Conservation (phyloP, 345 rosid species). For the Odontarrhena argentea region DNA sequence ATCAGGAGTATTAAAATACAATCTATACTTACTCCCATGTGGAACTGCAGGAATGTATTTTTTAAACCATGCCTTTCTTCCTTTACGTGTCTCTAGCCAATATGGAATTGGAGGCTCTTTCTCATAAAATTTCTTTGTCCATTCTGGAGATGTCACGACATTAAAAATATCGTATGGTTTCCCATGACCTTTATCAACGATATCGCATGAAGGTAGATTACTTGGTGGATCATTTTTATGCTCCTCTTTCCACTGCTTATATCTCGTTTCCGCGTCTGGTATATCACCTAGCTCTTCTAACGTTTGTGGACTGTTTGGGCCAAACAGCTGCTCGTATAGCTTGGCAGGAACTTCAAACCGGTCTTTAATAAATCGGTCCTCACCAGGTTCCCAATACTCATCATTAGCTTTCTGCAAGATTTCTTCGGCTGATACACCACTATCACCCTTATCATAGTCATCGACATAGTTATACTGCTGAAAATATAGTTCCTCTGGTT, state of each 20-base stretch:
- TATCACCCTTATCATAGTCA: slow-evolving; percentile 91
- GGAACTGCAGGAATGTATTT: slow-evolving; percentile 83
- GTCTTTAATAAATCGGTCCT: slow-evolving; percentile 73
- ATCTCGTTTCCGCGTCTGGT: slow-evolving; percentile 81
- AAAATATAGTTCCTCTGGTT: slow-evolving; percentile 88
- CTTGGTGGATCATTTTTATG: slow-evolving; percentile 92
- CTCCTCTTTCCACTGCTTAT: slow-evolving; percentile 69
- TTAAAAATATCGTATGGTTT: slow-evolving; percentile 74
- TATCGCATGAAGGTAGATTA: slow-evolving; percentile 75
- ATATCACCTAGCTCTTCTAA: slow-evolving; percentile 75
- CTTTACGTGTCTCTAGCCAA: slow-evolving; percentile 95
- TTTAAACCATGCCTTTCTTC: slow-evolving; percentile 89
- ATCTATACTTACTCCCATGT: slow-evolving; percentile 94
- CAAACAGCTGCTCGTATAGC: slow-evolving; percentile 85
- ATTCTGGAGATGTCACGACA: slow-evolving; percentile 52
- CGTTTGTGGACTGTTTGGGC: slow-evolving; percentile 92
- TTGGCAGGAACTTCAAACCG: slow-evolving; percentile 88
- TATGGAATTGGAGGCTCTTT: slow-evolving; percentile 81
- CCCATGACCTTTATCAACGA: slow-evolving; percentile 77
- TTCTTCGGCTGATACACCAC: slow-evolving; percentile 72
- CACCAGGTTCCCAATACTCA: slow-evolving; percentile 99
- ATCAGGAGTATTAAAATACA: slow-evolving; percentile 82
- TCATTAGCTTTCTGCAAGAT: slow-evolving; percentile 76
- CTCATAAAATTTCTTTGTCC: slow-evolving; percentile 69
- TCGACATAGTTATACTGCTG: slow-evolving; percentile 90